Percentiles rank a stretch among this genome's conserved stretches.
Evolutionary conservation across 106 monocot genomes (phyloP).

Genomic region (Dactylorhiza incarnata): DNA sequence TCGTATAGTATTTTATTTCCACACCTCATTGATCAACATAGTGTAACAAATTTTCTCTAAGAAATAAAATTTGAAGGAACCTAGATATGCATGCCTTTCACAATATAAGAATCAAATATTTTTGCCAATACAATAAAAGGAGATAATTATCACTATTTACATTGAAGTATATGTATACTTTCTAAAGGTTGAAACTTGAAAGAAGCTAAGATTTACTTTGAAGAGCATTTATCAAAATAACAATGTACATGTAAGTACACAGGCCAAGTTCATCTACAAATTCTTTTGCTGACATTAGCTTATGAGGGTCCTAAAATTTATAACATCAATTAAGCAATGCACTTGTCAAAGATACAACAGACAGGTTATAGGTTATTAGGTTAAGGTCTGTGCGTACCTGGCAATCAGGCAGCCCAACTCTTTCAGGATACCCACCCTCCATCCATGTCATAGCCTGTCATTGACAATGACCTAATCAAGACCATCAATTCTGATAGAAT

Average conservation of each 20-base stretch:
- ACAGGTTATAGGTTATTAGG: neutral
- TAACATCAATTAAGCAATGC: neutral
- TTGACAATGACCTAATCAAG: conserved; percentile 7
- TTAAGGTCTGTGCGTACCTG: conserved; percentile 21
- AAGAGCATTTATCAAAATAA: neutral
- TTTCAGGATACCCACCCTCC: conserved; percentile 55
- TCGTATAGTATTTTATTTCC: neutral
- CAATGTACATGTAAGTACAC: neutral
- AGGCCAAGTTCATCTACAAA: neutral
- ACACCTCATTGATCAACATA: neutral
- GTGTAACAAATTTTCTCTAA: neutral
- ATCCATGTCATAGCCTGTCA: conserved; percentile 39
- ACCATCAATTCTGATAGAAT: conserved; percentile 4
- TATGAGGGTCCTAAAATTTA: neutral
- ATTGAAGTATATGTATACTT: neutral
- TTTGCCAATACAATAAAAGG: neutral
- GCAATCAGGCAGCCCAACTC: conserved; percentile 61
- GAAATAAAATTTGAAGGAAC: neutral
- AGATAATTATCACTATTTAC: neutral
- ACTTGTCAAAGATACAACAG: neutral
- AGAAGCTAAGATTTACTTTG: neutral
- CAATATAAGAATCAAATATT: neutral
- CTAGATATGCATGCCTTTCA: neutral
- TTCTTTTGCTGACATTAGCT: neutral
- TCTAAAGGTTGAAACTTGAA: neutral